Evolutionary conservation across 805 yeast species (phyloP), one percentile per base, ranked within the genome.

Genomic region (Metschnikowia arizonensis): DNA sequence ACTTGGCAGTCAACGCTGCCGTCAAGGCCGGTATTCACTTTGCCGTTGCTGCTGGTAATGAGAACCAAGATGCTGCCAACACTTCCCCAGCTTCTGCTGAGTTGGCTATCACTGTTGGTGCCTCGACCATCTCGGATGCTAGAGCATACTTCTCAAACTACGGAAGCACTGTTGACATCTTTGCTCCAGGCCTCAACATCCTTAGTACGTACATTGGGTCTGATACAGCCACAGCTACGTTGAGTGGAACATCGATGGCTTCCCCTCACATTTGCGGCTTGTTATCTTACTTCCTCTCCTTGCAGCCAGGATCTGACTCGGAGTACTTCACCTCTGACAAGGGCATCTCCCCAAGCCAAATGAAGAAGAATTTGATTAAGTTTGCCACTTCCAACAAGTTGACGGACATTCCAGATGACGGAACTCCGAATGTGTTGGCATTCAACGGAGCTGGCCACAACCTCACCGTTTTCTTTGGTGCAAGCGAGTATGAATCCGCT

Each of bases 241-340:
- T 86, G 63, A 85, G 96, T 31, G 99, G 99, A 69, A 91, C 97
- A 9, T 91, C 98, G 12, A 91, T 91, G 99, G 97, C 98, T 18
- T 85, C 97, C 31, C 98, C 99, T 37, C 97, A 89, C 62, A 90
- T 90, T 56, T 83, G 89, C 49, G 99, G 99, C 57, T 76, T 91
- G 64, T 80, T 89, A 60, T 79, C 96, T 7, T 91, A 91, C 76
- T 91, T 80, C 71, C 73, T 90, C 63, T 84, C 96, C 5, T 78
- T 89, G 66, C 88, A 85, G 69, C 95, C 96, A 54, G 84, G 78
- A 36, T 64, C 81, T 11, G 79, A 74, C 40, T 82, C 89, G 42
- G 80, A 79, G 61, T 85, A 77, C 62, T 74, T 78, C 52, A 66
- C 71, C 46, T 74, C 82, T 19, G 77, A 76, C 38, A 60, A 72